Evolutionary conservation across 495 filamentous ascomycete genomes (phyloP), one percentile per base, ranked within the genome.

Genomic region (Aspergillus nidulans): DNA sequence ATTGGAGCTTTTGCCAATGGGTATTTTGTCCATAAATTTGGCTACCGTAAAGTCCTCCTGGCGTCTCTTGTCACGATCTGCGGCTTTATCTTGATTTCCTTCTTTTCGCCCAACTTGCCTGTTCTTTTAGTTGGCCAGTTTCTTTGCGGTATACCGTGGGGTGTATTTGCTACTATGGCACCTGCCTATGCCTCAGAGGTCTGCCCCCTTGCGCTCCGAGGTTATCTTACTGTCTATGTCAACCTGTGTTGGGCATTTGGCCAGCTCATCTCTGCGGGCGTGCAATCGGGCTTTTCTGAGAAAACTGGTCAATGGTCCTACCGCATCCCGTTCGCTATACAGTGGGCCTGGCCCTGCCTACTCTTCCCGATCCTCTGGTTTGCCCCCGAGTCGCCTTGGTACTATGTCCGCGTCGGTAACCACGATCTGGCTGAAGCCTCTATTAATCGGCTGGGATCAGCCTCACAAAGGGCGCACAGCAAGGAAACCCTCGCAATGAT

Each of bases 331-430:
- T 46, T 28, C 24, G 43, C 43, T 12, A 10, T 24, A 15, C 43
- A 46, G 18, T 46, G 43, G 43, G 43, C 25, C 2, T 24, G 23
- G 1, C 5, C 43, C n/a, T 1, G 26, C 23, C 43, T 46, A 6
- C 15, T 46, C 24, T 12, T 46, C 18, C 10, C 16, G 2, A 28
- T 46, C 24, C 16, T 46, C 6, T 48, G 39, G 8, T 75, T 79
- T 41, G 73, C 71, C 6, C 80, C 79, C 1, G 77, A 77, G 40
- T 70, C 69, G 6, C 77, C 77, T 2, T 82, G 73, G 68, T 77
- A 70, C 70, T 70, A 74, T 2, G 69, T 69, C 4, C 66, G 72
- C 5, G 60, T 69, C 19, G 61, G 64, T 1, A 52, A 58, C n/a
- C 38, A 64, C 3, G 70, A 75, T 1, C 77, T 80, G 16, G 83